phyloP scores from a whole-genome alignment of 2,329 filamentous ascomycete genomes.

The Xylariaceae sp. region DNA sequence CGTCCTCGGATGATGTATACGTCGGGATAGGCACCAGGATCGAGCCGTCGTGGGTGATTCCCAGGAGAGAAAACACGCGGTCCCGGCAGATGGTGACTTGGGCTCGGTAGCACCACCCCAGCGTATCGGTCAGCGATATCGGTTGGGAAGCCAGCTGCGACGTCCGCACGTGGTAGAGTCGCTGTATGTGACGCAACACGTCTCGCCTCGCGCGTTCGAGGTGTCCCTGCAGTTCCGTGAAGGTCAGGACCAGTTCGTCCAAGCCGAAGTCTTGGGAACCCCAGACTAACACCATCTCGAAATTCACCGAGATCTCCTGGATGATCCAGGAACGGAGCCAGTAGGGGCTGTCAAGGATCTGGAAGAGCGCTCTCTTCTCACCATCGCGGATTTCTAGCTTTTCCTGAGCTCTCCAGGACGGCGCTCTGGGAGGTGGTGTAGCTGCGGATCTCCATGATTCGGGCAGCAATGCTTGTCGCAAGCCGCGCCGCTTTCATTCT shows the following conservation, averaged over 20 bases:
- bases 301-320: constrained; percentile 15
- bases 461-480: too few species aligned
- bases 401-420: too few species aligned
- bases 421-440: too few species aligned
- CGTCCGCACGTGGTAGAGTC: constrained; percentile 11
- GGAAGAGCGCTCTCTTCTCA: constrained; percentile 11
- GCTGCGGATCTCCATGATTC: too few species aligned
- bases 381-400: constrained; percentile 9
- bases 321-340: constrained; percentile 16
- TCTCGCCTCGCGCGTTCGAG: constrained; percentile 7
- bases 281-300: constrained; percentile 12
- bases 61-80: constrained; percentile 13
- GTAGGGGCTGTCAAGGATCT: constrained; percentile 11
- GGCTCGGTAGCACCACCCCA: constrained; percentile 11
- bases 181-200: constrained; percentile 10
- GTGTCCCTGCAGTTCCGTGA: constrained; percentile 6
- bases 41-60: constrained; percentile 14
- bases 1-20: constrained; percentile 10
- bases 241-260: constrained; percentile 5
- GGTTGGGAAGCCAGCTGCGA: constrained; percentile 12
- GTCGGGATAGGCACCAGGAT: constrained; percentile 13
- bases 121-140: constrained; percentile 13
- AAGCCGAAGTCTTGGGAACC: constrained; percentile 12
- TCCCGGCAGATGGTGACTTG: constrained; percentile 11
- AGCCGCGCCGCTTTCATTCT: too few species aligned